Percentiles rank a stretch among this genome's conserved stretches.
These are phyloP conservation scores for Cutaneotrichosporon daszewskae DNA, from an alignment of 1,284 basidiomycete genomes.

Conservation along the genomic window DNA sequence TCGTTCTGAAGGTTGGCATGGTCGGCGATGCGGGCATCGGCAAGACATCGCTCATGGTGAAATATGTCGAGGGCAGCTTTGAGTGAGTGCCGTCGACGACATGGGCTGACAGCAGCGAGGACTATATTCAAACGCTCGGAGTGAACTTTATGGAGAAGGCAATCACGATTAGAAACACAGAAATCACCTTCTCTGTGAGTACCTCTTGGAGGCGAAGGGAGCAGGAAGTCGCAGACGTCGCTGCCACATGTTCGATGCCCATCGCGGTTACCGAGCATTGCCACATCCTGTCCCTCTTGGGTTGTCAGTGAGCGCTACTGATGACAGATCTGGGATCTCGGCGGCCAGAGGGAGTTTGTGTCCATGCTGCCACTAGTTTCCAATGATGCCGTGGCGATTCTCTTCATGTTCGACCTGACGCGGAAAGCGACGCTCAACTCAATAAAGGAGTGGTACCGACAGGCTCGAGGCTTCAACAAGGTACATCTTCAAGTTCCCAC, in stretches of 20 bases:
- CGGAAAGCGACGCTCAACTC: slow-evolving; percentile 95
- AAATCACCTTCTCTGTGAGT: slow-evolving; percentile 83
- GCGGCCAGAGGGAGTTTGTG: slow-evolving; percentile 95
- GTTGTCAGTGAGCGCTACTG: too few species aligned
- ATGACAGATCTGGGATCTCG: slow-evolving; percentile 84
- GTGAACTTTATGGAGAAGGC: slow-evolving; percentile 99
- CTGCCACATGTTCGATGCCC: too few species aligned
- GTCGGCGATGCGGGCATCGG: slow-evolving; percentile 98
- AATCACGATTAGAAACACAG: slow-evolving; percentile 91
- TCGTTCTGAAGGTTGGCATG: slow-evolving; percentile 98
- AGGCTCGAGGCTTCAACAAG: slow-evolving; percentile 97
- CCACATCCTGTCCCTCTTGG: too few species aligned
- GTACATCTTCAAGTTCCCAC: slow-evolving; percentile 53
- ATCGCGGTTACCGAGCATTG: too few species aligned
- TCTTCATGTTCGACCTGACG: slow-evolving; percentile 99
- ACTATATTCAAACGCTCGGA: slow-evolving; percentile 98
- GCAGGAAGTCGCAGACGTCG: background rate
- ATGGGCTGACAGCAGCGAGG: slow-evolving; percentile 56
- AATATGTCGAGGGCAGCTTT: slow-evolving; percentile 95
- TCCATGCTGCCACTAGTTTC: slow-evolving; percentile 98
- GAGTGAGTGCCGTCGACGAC: slow-evolving; percentile 51
- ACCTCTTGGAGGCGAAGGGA: too few species aligned
- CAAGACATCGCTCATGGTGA: slow-evolving; percentile 97
- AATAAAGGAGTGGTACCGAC: slow-evolving; percentile 98
- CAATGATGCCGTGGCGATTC: slow-evolving; percentile 95